Evolutionary conservation across 768 basidiomycete genomes (phyloP), one percentile per base, ranked within the genome.

Genomic region (Kwoniella dejecticola): DNA sequence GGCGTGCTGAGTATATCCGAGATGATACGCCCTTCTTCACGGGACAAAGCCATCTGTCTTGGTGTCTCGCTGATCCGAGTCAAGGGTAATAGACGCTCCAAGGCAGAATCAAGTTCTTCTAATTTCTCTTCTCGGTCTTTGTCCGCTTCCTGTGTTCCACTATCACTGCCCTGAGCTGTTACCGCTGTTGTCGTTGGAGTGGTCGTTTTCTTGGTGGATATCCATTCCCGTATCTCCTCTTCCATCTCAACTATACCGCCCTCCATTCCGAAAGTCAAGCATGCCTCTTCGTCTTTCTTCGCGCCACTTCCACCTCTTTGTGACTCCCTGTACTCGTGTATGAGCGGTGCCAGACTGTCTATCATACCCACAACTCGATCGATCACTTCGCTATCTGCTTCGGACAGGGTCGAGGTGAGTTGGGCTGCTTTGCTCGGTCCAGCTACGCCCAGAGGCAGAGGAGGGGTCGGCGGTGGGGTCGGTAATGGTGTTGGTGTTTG

Each of bases 11-110:
- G 48, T 3, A 70, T 57, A 13, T 40, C 44, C n/a, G 60, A 47
- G 33, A 71, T 60, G 26, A 76, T 63, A 21, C 52, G 33, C 11
- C 74, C 71, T 64, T 76, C 74, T 42, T 60, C 64, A 13, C 42
- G 31, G 2, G 77, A 76, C 15, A 77, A 50, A 12, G 52, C 53
- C 19, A 27, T 68, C 59, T 79, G 77, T 27, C 63, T 55, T 11
- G 63, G 58, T 2, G 66, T 69, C 44, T 79, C 77, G n/a, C 42
- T 63, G n/a, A 73, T 64, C 1, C 30, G 50, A 2, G 48, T 62
- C 2, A 23, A 6, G 3, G 67, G 55, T 15, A 67, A 38, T 1
- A 71, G 17, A 11, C 71, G 68, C 24, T 65, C 65, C 19, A 69
- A 36, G 40, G 48, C 55, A 42, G 62, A 62, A 47, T 77, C 69